Evolutionary conservation across 2,329 filamentous ascomycete species (phyloP), one percentile per base, ranked within the genome.

Genomic region (Colletotrichum zoysiae): DNA sequence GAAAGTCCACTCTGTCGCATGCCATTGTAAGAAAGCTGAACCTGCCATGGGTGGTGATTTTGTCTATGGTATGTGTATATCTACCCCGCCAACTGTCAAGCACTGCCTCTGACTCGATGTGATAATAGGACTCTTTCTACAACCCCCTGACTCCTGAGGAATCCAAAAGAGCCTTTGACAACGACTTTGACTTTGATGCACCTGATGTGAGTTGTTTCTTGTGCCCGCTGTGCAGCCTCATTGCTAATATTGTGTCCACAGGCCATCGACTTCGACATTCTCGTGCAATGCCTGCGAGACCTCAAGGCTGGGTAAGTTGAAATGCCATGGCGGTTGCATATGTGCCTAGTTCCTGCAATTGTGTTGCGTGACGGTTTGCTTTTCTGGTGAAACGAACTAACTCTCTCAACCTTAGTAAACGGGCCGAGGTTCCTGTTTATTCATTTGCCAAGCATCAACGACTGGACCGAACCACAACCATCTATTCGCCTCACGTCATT

Each of bases 131-230:
- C 82, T 98, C 95, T 16, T 99, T 97, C 82, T 99, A 99, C 84
- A 98, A 98, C 83, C 92, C 92, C 23, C 84, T 99, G 76, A 92
- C 90, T 23, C 86, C 91, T 2, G 95, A 95, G 78, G 87, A 96
- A 79, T 95, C 94, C 64, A 89, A 86, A 75, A 88, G 90, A 77
- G 96, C 96, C 0, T 97, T 98, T 82, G 84, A 85, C 71, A 98
- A 97, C 79, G 94, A 98, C 79, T 97, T 93, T 81, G 96, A 99
- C 79, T 98, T 99, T 83, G 96, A 99, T 81, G 91, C 95, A 11
- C 96, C 96, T 18, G 90, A 95, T 75, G 88, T 77, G 80, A 71
- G 59, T 42, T 42, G 16, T 56, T 16, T 58, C 11, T 56, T 30
- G 30, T 30, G 63, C 14, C 16, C 3, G 64, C 38, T 35, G 51